phyloP scores from a whole-genome alignment of 495 filamentous ascomycete species.

The Parmelia sp. region DNA sequence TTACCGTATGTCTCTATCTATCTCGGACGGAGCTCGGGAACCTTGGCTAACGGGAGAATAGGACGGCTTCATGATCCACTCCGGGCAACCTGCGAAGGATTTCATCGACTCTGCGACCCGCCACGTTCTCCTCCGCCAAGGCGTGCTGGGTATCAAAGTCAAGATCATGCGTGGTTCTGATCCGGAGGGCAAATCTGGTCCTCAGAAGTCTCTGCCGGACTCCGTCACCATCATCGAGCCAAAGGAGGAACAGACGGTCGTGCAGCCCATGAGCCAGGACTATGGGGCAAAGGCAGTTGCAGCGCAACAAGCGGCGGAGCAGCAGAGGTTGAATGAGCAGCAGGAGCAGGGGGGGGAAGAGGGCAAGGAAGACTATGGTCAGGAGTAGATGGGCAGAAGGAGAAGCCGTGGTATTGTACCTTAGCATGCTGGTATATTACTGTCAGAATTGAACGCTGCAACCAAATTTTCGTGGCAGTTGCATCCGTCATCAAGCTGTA shows the following conservation, averaged over 20 bases:
- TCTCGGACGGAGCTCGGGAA: neutral
- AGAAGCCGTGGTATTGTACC: slow-evolving; percentile 3
- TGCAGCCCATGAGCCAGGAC: slow-evolving; percentile 92
- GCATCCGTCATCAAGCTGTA: neutral
- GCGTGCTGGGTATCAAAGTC: slow-evolving; percentile 99
- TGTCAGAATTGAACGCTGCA: neutral
- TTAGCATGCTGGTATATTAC: slow-evolving; percentile 2
- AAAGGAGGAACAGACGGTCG: slow-evolving; percentile 93
- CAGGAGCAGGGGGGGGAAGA: slow-evolving; percentile 40
- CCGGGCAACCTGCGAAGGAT: slow-evolving; percentile 97
- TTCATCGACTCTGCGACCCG: slow-evolving; percentile 98
- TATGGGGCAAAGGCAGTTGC: slow-evolving; percentile 95
- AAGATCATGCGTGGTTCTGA: slow-evolving; percentile 99
- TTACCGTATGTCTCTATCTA: slow-evolving; percentile 61
- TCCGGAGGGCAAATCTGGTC: slow-evolving; percentile 97
- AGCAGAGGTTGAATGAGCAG: slow-evolving; percentile 59
- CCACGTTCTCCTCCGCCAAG: slow-evolving; percentile 98
- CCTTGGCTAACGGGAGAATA: slow-evolving; percentile 29
- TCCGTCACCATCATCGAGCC: slow-evolving; percentile 99
- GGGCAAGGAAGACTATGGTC: slow-evolving; percentile 32
- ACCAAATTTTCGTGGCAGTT: neutral
- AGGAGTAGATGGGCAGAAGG: slow-evolving; percentile 29
- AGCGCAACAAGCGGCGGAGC: slow-evolving; percentile 76
- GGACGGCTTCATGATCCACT: slow-evolving; percentile 99
- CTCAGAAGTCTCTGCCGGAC: slow-evolving; percentile 93